Evolutionary conservation across 225 moss, liverwort and hornwort genomes (phyloP).

Genomic region (Bryoerythrophyllum caledonicum): DNA sequence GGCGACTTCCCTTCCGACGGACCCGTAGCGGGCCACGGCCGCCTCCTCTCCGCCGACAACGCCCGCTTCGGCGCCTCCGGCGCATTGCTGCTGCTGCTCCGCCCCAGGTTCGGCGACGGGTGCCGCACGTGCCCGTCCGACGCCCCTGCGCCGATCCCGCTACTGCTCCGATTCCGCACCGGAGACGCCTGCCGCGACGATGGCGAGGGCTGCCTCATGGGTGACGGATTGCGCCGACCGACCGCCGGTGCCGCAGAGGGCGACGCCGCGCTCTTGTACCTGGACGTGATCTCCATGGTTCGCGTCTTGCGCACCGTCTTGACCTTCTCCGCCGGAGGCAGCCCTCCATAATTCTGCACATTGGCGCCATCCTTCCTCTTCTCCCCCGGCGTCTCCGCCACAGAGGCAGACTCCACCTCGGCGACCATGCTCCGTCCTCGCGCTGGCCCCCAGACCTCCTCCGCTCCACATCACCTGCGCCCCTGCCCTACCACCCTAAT

Average conservation of each 20-base stretch:
- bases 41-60: conserved; percentile 80
- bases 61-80: conserved; percentile 76
- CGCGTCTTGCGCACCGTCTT: conserved; percentile 73
- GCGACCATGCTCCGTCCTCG: conserved; percentile 75
- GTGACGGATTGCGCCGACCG: conserved; percentile 56
- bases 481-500: not conserved
- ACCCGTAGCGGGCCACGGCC: conserved; percentile 76
- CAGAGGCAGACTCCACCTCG: conserved; percentile 70
- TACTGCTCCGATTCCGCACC: conserved; percentile 40
- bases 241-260: conserved; percentile 39
- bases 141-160: not conserved
- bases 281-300: conserved; percentile 96
- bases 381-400: conserved; percentile 61
- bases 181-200: conserved; percentile 59
- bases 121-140: conserved; percentile 62
- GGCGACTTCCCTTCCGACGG: conserved; percentile 42
- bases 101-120: conserved; percentile 90
- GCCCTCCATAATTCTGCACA: conserved; percentile 65
- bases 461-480: conserved; percentile 11
- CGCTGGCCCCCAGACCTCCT: conserved; percentile 21
- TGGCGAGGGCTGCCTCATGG: conserved; percentile 48
- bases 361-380: conserved; percentile 63
- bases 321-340: conserved; percentile 75
- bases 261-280: conserved; percentile 68
- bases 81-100: conserved; percentile 45